phyloP scores from a whole-genome alignment of 192 early-diverging fungal species.

The Backusella sp. region DNA sequence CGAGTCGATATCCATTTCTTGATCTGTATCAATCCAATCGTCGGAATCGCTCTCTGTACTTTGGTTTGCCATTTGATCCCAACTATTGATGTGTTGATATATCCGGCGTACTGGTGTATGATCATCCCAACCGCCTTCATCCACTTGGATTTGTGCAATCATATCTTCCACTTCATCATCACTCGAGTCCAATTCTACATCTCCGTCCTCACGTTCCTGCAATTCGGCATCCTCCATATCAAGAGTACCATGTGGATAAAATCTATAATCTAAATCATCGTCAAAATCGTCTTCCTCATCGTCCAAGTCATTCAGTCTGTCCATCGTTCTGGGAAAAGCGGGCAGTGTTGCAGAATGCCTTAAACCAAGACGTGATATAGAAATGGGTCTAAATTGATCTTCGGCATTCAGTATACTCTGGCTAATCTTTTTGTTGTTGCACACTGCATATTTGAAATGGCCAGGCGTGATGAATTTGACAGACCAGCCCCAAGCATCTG shows the following conservation, averaged over 20 bases:
- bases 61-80: background rate
- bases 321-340: slow-evolving; percentile 20
- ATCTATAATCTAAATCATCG: slow-evolving; percentile 4
- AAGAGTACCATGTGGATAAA: background rate
- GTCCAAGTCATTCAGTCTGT: slow-evolving; percentile 26
- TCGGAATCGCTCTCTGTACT: slow-evolving; percentile 8
- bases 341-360: slow-evolving; percentile 17
- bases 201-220: slow-evolving; percentile 31
- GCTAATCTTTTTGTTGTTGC: background rate
- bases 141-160: background rate
- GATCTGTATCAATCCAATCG: background rate
- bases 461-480: slow-evolving; percentile 29
- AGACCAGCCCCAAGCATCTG: slow-evolving; percentile 25
- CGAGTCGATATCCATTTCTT: background rate
- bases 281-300: slow-evolving; percentile 24
- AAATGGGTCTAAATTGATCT: background rate
- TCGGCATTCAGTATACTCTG: background rate
- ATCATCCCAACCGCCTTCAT: slow-evolving; percentile 16
- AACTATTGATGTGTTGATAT: background rate
- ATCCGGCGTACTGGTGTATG: background rate
- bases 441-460: slow-evolving; percentile 14
- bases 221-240: slow-evolving; percentile 21
- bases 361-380: slow-evolving; percentile 4
- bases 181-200: slow-evolving; percentile 18
- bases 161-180: slow-evolving; percentile 24